Conservation (phyloP, 345 rosid species). For the Turnera subulata region DNA sequence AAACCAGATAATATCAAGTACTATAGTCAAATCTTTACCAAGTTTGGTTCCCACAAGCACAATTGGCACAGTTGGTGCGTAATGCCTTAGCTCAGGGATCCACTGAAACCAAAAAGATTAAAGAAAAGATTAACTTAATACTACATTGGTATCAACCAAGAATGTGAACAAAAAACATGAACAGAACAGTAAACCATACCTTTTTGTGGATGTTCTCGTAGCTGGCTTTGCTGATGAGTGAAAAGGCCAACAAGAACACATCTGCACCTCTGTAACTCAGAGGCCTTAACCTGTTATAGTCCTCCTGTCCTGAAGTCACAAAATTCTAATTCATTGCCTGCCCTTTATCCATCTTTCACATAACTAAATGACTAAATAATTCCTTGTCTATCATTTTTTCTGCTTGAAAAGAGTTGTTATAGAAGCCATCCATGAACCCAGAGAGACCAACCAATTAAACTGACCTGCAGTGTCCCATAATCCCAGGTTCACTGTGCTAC, state of each 20-base stretch:
- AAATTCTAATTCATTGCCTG: not conserved
- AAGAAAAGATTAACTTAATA: not conserved
- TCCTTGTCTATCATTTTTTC: too few relatives aligned
- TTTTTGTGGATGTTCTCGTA: constrained; percentile 71
- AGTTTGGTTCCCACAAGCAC: constrained; percentile 52
- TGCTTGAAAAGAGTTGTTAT: too few relatives aligned
- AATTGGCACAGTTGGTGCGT: constrained; percentile 52
- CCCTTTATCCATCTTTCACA: not conserved
- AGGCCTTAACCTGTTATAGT: constrained; percentile 77
- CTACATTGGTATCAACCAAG: not conserved
- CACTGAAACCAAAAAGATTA: constrained; percentile 22
- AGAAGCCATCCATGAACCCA: too few relatives aligned
- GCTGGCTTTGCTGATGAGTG: constrained; percentile 76
- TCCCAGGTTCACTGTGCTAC: constrained; percentile 52
- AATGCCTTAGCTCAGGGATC: constrained; percentile 53
- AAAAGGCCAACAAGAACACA: constrained; percentile 75
- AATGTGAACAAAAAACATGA: not conserved
- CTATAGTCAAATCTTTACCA: constrained; percentile 21
- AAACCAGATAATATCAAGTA: not conserved
- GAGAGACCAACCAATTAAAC: too few relatives aligned
- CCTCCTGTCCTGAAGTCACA: constrained; percentile 64
- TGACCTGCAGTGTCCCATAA: constrained; percentile 51
- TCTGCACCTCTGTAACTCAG: constrained; percentile 87
- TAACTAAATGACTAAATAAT: too few relatives aligned
- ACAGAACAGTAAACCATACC: constrained; percentile 21